Base-by-base conservation (phyloP, 2,329 filamentous ascomycete species). In the Paramyrothecium roridum region DNA sequence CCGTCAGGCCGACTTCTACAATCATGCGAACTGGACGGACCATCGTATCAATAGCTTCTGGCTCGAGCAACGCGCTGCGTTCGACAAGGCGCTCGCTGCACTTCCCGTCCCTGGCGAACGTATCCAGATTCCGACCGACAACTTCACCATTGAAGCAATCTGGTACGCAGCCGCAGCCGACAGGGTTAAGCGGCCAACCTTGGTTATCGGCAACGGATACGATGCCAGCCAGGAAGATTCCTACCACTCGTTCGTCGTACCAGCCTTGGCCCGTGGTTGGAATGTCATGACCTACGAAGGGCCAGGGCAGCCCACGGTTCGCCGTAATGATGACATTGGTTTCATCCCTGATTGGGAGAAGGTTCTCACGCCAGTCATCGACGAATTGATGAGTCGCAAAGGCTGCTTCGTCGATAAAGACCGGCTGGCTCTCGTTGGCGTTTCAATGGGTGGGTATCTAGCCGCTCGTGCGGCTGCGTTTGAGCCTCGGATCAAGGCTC, bases 201-300 rank as follows among this genome's bases (percentile, higher is more conserved):
- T 80, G 4, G 62, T 79, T 7, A 58, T 79, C 4, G 70, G 73
- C 12, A 74, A 69, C 37, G 75, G 77, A 3, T 77, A 71, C 50
- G 78, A 80, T 54, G 73, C 67, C 4, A 59, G 70, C 1, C 74
- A 77, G 58, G 77, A 79, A 53, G 76, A 79, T 13, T 65, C 72
- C 19, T 73, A 73, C 53, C 76, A 79, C 53, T 49, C 62, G 2
- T 61, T 70, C 21, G 74, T 68, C 11, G 60, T 63, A 13, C 58
- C 70, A 0, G 70, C 69, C 1, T 56, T 77, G 2, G 67, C 69
- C 20, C 69, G 76, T 1, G 77, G 77, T 2, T 76, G 67, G 60
- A 77, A 80, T 52, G 67, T 69, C 30, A 67, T 79, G 11, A 72
- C 72, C 0, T 80, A 76, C 57, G 77, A 80, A 48, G 78, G 77